Base-by-base conservation (phyloP, 2,329 filamentous ascomycete genomes). In the Talaromyces islandicus region DNA sequence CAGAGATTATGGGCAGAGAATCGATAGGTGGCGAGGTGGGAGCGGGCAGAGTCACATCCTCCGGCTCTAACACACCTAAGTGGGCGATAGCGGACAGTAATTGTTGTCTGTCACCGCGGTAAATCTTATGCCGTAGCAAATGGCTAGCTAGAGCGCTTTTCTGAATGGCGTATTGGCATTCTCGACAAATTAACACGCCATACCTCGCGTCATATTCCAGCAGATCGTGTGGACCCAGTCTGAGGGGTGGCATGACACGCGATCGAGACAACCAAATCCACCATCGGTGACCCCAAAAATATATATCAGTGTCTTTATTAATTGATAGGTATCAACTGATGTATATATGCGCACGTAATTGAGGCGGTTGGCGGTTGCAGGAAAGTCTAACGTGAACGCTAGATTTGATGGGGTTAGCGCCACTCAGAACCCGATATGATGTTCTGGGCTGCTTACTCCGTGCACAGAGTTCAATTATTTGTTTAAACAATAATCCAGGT, bases 91-190 rank as follows among this genome's bases (percentile, higher is more conserved):
- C n/a, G 4, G 54, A 57, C n/a, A 60, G n/a, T 3, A 60, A 1
- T 3, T 11, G 27, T 7, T 57, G 54, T 14, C 58, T 14, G 24
- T 60, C 35, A 0, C 25, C 58, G 14, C 58, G 54, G 27, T 60
- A 60, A 17, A 60, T 57, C 46, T 60, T 60, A 50, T 60, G 58
- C 14, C 58, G 58, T 46, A 60, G 27, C 12, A 60, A 27, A n/a
- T 60, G 58, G 27, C 54, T 60, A 10, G 21, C 24, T 7, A 60
- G 32, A 27, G 58, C 58, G 35, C 35, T 46, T n/a, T 60, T 60
- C 32, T 60, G 58, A 50, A 60, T 60, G 14, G 58, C 58, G 54
- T 60, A 60, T 10, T 54, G 51, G 54, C 58, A 60, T 54, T 60
- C 48, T 6, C 48, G 54, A 48, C 58, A 60, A 14, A 60, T 60